Conservation (phyloP, 1,139 yeast genomes). For the Pichia sp. region DNA sequence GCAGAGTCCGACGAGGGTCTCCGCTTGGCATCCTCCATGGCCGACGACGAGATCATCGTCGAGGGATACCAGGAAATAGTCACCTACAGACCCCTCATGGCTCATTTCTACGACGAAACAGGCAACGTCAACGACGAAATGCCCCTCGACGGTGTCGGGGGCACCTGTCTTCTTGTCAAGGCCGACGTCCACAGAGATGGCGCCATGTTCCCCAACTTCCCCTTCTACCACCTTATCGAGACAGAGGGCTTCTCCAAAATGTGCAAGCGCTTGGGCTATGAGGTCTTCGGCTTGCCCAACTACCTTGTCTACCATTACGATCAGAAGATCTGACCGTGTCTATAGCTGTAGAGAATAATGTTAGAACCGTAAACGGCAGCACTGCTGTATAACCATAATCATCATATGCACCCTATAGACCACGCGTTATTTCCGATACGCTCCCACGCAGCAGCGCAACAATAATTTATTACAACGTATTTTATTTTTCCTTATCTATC, state of each 20-base stretch:
- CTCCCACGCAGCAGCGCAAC: neutral
- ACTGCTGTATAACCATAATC: too few relatives aligned
- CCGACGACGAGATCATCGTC: constrained; percentile 85
- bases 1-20: constrained; percentile 85
- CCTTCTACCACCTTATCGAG: constrained; percentile 93
- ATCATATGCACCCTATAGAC: neutral
- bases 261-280: constrained; percentile 93
- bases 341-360: too few relatives aligned
- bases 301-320: constrained; percentile 85
- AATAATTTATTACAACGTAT: neutral
- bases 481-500: neutral
- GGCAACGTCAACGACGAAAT: constrained; percentile 62
- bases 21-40: constrained; percentile 63
- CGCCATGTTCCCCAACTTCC: constrained; percentile 98
- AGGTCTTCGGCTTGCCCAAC: constrained; percentile 88
- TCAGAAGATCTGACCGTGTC: constrained; percentile 39
- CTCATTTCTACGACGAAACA: constrained; percentile 66
- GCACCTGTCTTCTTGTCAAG: constrained; percentile 89
- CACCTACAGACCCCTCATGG: constrained; percentile 95
- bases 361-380: too few relatives aligned
- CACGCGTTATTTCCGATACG: neutral
- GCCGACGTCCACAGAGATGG: constrained; percentile 99
- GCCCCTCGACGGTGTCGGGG: constrained; percentile 95
- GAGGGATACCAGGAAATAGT: constrained; percentile 93
- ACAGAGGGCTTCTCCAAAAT: constrained; percentile 98